Percentiles rank a stretch among this genome's conserved stretches.
Evolutionary conservation across 2,329 filamentous ascomycete genomes (phyloP).

Genomic region (Helminthosporium solani): DNA sequence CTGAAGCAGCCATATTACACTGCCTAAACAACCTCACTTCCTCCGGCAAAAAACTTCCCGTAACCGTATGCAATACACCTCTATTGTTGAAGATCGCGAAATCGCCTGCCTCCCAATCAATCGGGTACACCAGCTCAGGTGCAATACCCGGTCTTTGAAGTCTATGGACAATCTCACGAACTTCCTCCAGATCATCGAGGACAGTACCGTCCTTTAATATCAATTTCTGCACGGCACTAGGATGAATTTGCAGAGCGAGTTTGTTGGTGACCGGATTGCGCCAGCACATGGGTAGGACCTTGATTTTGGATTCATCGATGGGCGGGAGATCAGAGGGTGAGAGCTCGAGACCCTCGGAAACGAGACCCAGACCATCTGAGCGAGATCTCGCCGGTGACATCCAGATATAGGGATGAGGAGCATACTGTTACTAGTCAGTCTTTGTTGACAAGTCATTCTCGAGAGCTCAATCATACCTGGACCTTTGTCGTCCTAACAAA

Average conservation of each 20-base stretch:
- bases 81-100: slow-evolving; percentile 78
- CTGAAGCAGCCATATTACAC: slow-evolving; percentile 73
- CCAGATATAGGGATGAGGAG: slow-evolving; percentile 79
- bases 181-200: slow-evolving; percentile 66
- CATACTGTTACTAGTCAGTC: slow-evolving; percentile 51
- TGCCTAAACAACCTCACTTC: slow-evolving; percentile 75
- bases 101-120: slow-evolving; percentile 77
- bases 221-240: slow-evolving; percentile 68
- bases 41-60: slow-evolving; percentile 70
- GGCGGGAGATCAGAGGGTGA: slow-evolving; percentile 60
- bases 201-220: slow-evolving; percentile 66
- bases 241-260: slow-evolving; percentile 72
- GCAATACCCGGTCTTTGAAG: slow-evolving; percentile 73
- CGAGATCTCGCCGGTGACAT: slow-evolving; percentile 69
- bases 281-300: slow-evolving; percentile 75
- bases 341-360: slow-evolving; percentile 66
- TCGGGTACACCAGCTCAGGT: slow-evolving; percentile 67
- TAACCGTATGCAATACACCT: slow-evolving; percentile 72
- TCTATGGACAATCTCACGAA: slow-evolving; percentile 68
- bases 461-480: slow-evolving; percentile 44
- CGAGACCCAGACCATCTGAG: slow-evolving; percentile 68
- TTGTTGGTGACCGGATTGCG: slow-evolving; percentile 70
- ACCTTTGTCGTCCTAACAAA: slow-evolving; percentile 67
- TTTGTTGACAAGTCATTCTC: background rate
- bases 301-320: slow-evolving; percentile 66